These are phyloP conservation scores for Penicillium sp. DNA, from an alignment of 2,329 filamentous ascomycete genomes.

Conservation along the genomic window DNA sequence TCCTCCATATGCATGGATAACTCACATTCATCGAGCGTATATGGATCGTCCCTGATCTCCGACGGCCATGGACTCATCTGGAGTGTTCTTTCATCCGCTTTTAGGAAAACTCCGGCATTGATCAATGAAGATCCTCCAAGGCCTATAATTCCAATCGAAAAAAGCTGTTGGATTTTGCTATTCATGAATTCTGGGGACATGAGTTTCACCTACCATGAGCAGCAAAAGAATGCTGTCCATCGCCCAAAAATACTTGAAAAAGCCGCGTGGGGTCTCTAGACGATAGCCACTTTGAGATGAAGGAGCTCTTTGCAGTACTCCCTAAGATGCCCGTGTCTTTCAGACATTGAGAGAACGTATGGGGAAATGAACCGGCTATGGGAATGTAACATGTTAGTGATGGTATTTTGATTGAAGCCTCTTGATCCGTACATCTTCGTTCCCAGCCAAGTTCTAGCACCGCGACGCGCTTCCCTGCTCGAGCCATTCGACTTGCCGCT, in stretches of 20 bases:
- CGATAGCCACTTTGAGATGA: conserved; percentile 4
- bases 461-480: conserved; percentile 60
- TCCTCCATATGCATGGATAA: neutral
- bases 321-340: conserved; percentile 13
- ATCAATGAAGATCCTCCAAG: conserved; percentile 64
- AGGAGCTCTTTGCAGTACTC: neutral
- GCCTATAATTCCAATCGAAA: conserved; percentile 37
- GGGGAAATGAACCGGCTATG: conserved; percentile 15
- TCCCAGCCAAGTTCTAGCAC: conserved; percentile 64
- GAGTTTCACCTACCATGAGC: conserved; percentile 50
- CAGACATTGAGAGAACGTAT: conserved; percentile 10
- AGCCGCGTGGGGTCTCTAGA: conserved; percentile 58
- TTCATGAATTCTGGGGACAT: neutral
- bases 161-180: neutral
- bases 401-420: neutral
- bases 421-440: conserved; percentile 50
- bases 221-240: conserved; percentile 63
- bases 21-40: conserved; percentile 12
- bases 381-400: neutral
- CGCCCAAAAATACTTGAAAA: conserved; percentile 62
- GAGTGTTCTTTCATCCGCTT: conserved; percentile 57
- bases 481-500: conserved; percentile 63
- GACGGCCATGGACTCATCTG: conserved; percentile 56
- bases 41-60: conserved; percentile 31
- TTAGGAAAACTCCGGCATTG: conserved; percentile 66